Evolutionary conservation across 2,329 filamentous ascomycete species (phyloP).

Genomic region (Phaeoacremonium minimum): DNA sequence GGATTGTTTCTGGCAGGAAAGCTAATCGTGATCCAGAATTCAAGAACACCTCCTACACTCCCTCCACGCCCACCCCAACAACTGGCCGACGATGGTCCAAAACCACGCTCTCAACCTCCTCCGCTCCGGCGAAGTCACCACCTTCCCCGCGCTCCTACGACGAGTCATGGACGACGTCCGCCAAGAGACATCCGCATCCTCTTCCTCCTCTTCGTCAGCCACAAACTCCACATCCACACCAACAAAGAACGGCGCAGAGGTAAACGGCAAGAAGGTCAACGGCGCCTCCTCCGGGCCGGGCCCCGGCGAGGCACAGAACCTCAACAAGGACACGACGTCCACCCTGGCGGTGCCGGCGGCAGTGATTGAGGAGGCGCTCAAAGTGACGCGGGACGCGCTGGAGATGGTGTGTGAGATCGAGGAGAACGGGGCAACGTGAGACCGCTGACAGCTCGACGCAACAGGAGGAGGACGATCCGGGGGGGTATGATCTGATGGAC

Average conservation of each 20-base stretch:
- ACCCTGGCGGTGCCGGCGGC: constrained; percentile 52
- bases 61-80: constrained; percentile 52
- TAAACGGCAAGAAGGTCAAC: constrained; percentile 25
- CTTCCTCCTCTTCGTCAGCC: constrained; percentile 19
- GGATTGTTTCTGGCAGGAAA: neutral
- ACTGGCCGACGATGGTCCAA: constrained; percentile 61
- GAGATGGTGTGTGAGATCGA: constrained; percentile 43
- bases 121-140: constrained; percentile 54
- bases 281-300: constrained; percentile 16
- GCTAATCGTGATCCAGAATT: constrained; percentile 38
- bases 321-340: constrained; percentile 13
- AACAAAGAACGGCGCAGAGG: constrained; percentile 8
- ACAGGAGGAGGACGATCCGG: too few relatives aligned
- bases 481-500: too few relatives aligned
- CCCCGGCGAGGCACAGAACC: constrained; percentile 12
- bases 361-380: constrained; percentile 60
- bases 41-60: constrained; percentile 61
- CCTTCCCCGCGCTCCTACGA: constrained; percentile 56
- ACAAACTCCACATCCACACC: constrained; percentile 18
- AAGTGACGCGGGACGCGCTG: constrained; percentile 53
- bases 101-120: constrained; percentile 56
- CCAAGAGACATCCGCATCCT: constrained; percentile 32
- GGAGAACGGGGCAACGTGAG: constrained; percentile 12
- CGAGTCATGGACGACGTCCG: constrained; percentile 60
- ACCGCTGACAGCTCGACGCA: too few relatives aligned